Evolutionary conservation across 2,329 filamentous ascomycete species (phyloP).

Genomic region (Grosmannia huntii): DNA sequence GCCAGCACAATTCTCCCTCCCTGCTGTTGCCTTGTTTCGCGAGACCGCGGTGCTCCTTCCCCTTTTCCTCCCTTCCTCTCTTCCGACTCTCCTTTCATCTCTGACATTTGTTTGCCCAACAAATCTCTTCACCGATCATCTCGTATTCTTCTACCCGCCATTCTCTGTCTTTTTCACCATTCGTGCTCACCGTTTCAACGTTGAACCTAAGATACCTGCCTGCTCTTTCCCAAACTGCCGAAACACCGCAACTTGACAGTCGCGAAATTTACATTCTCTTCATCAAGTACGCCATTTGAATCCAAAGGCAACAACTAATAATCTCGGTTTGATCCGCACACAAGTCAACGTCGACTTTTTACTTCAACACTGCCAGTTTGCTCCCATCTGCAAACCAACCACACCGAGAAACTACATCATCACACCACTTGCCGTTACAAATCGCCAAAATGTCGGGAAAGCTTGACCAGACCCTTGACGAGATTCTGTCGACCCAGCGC

Average conservation of each 20-base stretch:
- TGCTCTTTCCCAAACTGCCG: not conserved
- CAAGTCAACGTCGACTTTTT: not conserved
- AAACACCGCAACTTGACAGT: not conserved
- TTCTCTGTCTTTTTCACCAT: not conserved
- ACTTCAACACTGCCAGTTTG: not conserved
- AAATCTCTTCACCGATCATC: not conserved
- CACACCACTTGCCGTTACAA: conserved; percentile 11
- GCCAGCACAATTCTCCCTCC: not conserved
- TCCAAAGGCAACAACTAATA: not conserved
- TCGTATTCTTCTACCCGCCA: not conserved
- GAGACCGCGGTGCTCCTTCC: not conserved
- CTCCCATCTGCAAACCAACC: not conserved
- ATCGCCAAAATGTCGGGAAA: conserved; percentile 69
- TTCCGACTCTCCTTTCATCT: not conserved
- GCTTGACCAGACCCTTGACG: conserved; percentile 92
- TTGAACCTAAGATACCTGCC: not conserved
- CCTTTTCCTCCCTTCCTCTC: not conserved
- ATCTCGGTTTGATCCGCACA: not conserved
- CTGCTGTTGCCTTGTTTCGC: not conserved
- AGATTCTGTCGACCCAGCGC: conserved; percentile 76
- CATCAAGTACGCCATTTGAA: not conserved
- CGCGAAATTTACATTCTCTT: not conserved
- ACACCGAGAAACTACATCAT: not conserved
- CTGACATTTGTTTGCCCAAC: not conserved
- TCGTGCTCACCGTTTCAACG: not conserved